Evolutionary conservation across 2,329 filamentous ascomycete species (phyloP), one percentile per base, ranked within the genome.

Genomic region (Pyricularia sp.): DNA sequence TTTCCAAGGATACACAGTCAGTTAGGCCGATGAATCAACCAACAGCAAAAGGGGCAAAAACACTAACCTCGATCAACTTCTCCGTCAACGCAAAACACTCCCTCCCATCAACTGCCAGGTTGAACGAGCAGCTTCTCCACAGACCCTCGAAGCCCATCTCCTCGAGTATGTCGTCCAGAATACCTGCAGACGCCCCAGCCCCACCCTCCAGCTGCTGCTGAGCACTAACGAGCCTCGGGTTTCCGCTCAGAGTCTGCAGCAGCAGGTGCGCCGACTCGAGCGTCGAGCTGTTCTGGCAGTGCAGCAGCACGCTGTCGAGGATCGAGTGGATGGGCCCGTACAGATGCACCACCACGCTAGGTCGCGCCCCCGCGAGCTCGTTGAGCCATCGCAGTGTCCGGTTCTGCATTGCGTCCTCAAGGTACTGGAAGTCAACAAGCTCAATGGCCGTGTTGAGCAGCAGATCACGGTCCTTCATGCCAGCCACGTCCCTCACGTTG

Each of bases 61-160:
- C 9, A 67, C 72, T 68, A 75, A 88, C 86, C 81, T 88, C 85
- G 71, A 89, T 88, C 42, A 89, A 78, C 76, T 84, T 86, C 74
- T 88, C 86, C 2, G 85, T 88, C 64, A 88, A 75, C 64, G 78
- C 77, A 68, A 86, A 83, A 73, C 84, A 85, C 72, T 84, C 81
- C 68, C 79, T 81, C 71, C 85, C 84, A 12, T 85, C 83, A 64
- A 83, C 81, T 36, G 78, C 77, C 20, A 82, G 80, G 42, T 79
- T 82, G 68, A 85, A 83, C 0, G 84, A 85, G 70, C 84, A 85
- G 5, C 82, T 82, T 28, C 83, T 82, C 86, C 86, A 90, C 1
- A 91, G 78, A 0, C 89, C 88, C 10, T 84, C 82, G 70, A 91
- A 90, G 1, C 88, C 89, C 76, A 87, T 84, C 2, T 85, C 83